These are phyloP conservation scores for Fusarium dlaminii DNA, from an alignment of 2,329 filamentous ascomycete species.

Conservation along the genomic window DNA sequence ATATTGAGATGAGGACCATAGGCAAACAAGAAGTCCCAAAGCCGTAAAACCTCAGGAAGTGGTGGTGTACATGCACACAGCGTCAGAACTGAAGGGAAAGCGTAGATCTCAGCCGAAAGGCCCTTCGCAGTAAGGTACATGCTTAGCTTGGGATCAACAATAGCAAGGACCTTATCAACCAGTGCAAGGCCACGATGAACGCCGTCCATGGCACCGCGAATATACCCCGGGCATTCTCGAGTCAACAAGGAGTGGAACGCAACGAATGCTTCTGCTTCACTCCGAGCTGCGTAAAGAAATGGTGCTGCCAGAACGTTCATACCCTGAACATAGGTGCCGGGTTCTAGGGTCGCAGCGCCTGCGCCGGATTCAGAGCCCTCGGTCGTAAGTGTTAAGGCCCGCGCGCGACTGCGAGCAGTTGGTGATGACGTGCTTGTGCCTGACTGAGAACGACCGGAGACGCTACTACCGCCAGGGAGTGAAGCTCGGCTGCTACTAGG, in stretches of 20 bases:
- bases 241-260: constrained; percentile 91
- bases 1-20: constrained; percentile 96
- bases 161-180: constrained; percentile 90
- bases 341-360: constrained; percentile 64
- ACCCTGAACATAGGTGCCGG: constrained; percentile 94
- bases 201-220: constrained; percentile 95
- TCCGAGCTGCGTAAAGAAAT: constrained; percentile 92
- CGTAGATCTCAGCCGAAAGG: constrained; percentile 93
- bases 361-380: constrained; percentile 69
- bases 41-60: constrained; percentile 86
- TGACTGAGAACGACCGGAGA: constrained; percentile 49
- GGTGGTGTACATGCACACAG: constrained; percentile 96
- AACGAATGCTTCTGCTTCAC: constrained; percentile 93
- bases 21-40: constrained; percentile 98
- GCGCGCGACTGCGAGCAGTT: constrained; percentile 60
- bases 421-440: constrained; percentile 55
- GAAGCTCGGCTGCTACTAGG: constrained; percentile 52
- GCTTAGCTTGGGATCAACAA: constrained; percentile 89
- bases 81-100: constrained; percentile 93
- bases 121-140: constrained; percentile 85
- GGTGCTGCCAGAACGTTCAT: constrained; percentile 99
- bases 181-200: constrained; percentile 91
- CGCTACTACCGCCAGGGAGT: constrained; percentile 47
- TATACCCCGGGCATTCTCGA: constrained; percentile 89
- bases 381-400: constrained; percentile 68